A percentile compares a stretch with the other conserved stretches of the same genome.
phyloP scores from a whole-genome alignment of 164 flowering plant genomes.

The Amborella trichopoda region DNA sequence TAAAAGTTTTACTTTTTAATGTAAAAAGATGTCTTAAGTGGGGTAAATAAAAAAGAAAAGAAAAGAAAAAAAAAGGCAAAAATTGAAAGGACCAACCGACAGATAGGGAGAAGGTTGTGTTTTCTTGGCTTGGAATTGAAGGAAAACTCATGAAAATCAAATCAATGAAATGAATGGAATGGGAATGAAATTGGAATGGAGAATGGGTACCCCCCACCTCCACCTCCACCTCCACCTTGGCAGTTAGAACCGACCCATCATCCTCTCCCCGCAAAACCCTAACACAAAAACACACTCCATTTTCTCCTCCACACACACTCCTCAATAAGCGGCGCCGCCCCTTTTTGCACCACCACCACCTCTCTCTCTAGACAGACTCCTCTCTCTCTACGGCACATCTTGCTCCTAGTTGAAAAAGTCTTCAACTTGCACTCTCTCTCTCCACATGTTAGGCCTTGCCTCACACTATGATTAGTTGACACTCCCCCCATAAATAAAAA shows the following conservation, averaged over 20 bases:
- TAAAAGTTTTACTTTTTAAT: too few relatives aligned
- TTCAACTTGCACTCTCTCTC: slow-evolving; percentile 12
- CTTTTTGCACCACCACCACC: slow-evolving; percentile 32
- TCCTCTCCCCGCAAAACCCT: slow-evolving; percentile 13
- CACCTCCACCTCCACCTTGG: too few relatives aligned
- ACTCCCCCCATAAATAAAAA: too few relatives aligned
- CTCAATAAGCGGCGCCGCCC: slow-evolving; percentile 21
- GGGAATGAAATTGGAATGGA: too few relatives aligned
- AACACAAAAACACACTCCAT: background rate
- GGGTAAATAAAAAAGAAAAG: background rate
- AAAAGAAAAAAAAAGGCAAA: background rate
- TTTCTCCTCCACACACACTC: slow-evolving; percentile 2
- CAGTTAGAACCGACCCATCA: slow-evolving; percentile 24
- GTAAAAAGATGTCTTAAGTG: too few relatives aligned
- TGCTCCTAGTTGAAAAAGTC: slow-evolving; percentile 38
- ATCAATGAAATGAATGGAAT: too few relatives aligned
- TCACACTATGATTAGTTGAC: too few relatives aligned
- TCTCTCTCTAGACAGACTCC: slow-evolving; percentile 1
- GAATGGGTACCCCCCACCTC: too few relatives aligned
- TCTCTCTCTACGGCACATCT: background rate
- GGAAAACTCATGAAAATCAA: slow-evolving; percentile 56
- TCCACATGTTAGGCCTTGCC: too few relatives aligned
- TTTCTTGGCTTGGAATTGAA: slow-evolving; percentile 72
- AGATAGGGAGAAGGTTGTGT: background rate
- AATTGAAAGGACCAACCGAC: slow-evolving; percentile 1